A percentile compares a stretch with the other conserved stretches of the same genome.
Conservation (phyloP, 176 grass and related monocot genomes). For the Carex littledalei region DNA sequence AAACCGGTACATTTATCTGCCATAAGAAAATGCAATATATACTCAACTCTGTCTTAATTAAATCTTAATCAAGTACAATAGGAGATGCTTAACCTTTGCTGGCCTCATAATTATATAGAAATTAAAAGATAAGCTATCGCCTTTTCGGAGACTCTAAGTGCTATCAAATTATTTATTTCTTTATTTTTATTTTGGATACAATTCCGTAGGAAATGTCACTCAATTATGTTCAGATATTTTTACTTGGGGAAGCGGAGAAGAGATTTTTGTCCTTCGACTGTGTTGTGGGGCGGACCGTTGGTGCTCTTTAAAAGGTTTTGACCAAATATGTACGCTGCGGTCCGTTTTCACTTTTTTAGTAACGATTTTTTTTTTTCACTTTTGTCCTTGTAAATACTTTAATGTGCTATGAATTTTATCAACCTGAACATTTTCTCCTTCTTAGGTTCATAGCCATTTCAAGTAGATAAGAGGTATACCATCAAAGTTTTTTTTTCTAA, state of each 20-base stretch:
- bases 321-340: not conserved
- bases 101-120: not conserved
- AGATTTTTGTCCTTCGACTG: conserved; percentile 9
- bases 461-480: not conserved
- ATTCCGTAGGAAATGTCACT: not conserved
- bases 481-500: not conserved
- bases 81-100: not conserved
- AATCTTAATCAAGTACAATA: not conserved
- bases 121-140: not conserved
- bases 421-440: not conserved
- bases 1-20: too few relatives aligned
- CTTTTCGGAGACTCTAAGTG: not conserved
- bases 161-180: not conserved
- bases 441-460: too few relatives aligned
- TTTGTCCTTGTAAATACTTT: not conserved
- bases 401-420: not conserved
- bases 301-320: not conserved
- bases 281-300: not conserved
- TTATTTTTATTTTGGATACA: not conserved
- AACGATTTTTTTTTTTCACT: not conserved
- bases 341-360: not conserved
- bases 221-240: not conserved
- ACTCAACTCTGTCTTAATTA: not conserved
- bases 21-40: not conserved
- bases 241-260: not conserved